Evolutionary conservation across 192 early-diverging fungal genomes (phyloP).

Genomic region (Linnemannia hyalina): DNA sequence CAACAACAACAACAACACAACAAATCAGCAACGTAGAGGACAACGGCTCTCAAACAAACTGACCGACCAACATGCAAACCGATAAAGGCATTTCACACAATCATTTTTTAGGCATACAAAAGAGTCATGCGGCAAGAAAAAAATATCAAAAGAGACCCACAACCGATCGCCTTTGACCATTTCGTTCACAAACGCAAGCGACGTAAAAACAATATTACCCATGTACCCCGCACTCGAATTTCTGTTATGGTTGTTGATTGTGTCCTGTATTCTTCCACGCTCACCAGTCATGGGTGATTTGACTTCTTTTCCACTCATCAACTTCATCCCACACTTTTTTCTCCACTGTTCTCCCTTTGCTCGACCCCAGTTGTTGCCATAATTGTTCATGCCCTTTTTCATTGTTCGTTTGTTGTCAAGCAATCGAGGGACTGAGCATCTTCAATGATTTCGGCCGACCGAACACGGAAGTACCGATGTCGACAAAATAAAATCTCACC

Average conservation of each 20-base stretch:
- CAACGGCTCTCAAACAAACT: neutral
- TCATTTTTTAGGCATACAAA: neutral
- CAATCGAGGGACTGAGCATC: neutral
- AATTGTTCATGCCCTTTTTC: neutral
- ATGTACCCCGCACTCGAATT: no score
- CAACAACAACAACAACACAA: neutral
- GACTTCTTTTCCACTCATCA: no score
- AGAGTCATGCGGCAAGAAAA: neutral
- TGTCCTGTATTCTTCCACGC: no score
- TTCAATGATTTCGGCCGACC: neutral
- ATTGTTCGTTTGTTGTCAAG: neutral
- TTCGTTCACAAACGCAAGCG: neutral
- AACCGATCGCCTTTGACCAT: neutral
- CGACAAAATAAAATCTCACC: neutral
- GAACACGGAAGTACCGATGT: neutral
- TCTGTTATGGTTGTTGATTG: no score
- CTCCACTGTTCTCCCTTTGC: neutral
- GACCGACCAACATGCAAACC: neutral
- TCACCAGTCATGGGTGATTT: no score
- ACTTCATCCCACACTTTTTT: neutral
- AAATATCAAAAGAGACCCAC: neutral
- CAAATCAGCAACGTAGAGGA: neutral
- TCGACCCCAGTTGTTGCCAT: neutral
- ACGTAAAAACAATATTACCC: neutral
- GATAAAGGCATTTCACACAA: no score